A percentile compares a stretch with the other conserved stretches of the same genome.
Conservation (phyloP, 768 basidiomycete genomes). For the Boletus barrowsii region DNA sequence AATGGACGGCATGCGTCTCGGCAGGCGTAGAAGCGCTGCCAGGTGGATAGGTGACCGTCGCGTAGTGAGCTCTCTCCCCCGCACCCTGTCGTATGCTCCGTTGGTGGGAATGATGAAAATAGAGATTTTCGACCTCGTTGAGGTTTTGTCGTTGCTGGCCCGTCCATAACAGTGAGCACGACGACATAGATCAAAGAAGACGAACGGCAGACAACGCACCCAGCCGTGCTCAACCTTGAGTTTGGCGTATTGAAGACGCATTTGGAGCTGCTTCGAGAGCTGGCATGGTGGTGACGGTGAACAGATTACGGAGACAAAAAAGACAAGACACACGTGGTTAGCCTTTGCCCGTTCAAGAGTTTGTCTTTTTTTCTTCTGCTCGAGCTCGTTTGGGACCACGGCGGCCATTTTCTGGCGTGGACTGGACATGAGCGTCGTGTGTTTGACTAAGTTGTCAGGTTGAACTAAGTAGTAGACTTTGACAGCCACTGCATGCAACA, state of each 20-base stretch:
- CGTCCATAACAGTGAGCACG: background rate
- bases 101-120: constrained; percentile 69
- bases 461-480: too few relatives aligned
- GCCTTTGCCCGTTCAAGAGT: constrained; percentile 56
- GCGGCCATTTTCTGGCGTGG: constrained; percentile 20
- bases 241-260: constrained; percentile 72
- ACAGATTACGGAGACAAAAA: background rate
- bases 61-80: constrained; percentile 18
- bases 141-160: constrained; percentile 70
- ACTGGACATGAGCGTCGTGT: constrained; percentile 3
- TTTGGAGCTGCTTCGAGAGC: constrained; percentile 70
- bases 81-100: constrained; percentile 28
- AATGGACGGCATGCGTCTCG: constrained; percentile 4
- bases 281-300: constrained; percentile 22
- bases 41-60: background rate
- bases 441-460: background rate
- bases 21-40: background rate
- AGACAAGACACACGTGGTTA: constrained; percentile 45
- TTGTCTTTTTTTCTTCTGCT: constrained; percentile 44
- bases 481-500: too few relatives aligned
- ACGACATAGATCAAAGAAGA: background rate
- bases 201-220: constrained; percentile 37
- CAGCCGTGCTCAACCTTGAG: constrained; percentile 81
- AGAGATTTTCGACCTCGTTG: constrained; percentile 80
- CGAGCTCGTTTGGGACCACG: constrained; percentile 22